Evolutionary conservation across 106 monocot genomes (phyloP), one percentile per base, ranked within the genome.

Genomic region (Ottelia alismoides): DNA sequence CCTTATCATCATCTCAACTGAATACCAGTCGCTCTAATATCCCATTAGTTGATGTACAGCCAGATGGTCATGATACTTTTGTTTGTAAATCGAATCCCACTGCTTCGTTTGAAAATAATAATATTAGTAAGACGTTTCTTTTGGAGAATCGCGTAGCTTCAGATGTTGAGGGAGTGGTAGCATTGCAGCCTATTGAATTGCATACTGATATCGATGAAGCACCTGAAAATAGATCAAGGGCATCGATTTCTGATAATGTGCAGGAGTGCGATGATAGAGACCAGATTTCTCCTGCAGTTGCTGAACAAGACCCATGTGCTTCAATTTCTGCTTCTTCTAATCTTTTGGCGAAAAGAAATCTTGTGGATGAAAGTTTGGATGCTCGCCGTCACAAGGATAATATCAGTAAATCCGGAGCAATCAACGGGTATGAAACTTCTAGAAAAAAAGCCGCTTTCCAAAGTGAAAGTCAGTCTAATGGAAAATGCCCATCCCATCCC

Each of bases 1-100:
- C 57, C 18, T 53, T 78, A 35, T 55, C 66, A 53, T 63, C 81
- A 3, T 45, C 55, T 5, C 25, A 28, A 28, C 23, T 49, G 50
- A 28, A 65, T 40, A 35, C 20, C 35, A 64, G 23, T 50, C 70
- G 66, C 45, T 30, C 49, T 49, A 79, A 73, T n/a, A 51, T 49
- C 17, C 60, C 52, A 26, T 25, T 29, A 3, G 27, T 43, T 20
- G 78, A 71, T 65, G 23, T 28, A 63, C 62, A 46, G 20, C 29
- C 20, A 2, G 72, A 85, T 20, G 64, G 77, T 0, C 62, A 70
- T 47, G 40, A 6, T 43, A 43, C 40, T 43, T 16, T 16, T 43
- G n/a, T n/a, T n/a, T n/a, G n/a, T n/a, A n/a, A n/a, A n/a, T n/a
- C n/a, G n/a, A n/a, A n/a, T n/a, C n/a, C n/a, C n/a, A n/a, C n/a